Conservation (phyloP, 208 protist genomes). For the Strigomonas culicis region DNA sequence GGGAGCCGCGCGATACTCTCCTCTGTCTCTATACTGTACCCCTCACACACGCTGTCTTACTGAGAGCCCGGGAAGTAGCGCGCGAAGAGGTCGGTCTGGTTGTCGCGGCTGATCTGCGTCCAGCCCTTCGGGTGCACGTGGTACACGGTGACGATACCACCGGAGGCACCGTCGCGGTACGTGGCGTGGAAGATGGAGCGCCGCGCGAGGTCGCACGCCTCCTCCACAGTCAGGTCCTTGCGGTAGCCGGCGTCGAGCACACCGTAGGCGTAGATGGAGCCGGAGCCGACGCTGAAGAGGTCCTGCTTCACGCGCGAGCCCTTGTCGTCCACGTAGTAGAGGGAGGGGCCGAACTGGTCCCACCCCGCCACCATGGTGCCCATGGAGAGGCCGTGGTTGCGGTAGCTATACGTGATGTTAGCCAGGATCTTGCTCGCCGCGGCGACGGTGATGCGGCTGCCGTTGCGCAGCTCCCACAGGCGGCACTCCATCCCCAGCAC, state of each 20-base stretch:
- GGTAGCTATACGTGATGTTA: slow-evolving; percentile 99
- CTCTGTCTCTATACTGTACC: neutral
- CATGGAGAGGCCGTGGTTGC: slow-evolving; percentile 97
- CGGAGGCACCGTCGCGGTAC: slow-evolving; percentile 98
- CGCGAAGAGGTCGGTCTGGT: slow-evolving; percentile 87
- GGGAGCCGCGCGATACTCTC: too few species aligned
- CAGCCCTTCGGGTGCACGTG: slow-evolving; percentile 94
- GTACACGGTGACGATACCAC: slow-evolving; percentile 97
- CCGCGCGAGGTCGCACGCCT: slow-evolving; percentile 97
- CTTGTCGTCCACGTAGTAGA: slow-evolving; percentile 99
- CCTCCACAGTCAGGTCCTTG: slow-evolving; percentile 94
- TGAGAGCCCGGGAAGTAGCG: slow-evolving; percentile 49
- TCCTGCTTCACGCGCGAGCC: slow-evolving; percentile 98
- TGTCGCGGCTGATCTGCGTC: slow-evolving; percentile 93
- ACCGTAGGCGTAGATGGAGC: slow-evolving; percentile 99
- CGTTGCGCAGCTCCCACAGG: slow-evolving; percentile 94
- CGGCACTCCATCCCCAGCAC: slow-evolving; percentile 95
- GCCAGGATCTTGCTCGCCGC: slow-evolving; percentile 99
- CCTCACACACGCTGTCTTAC: neutral
- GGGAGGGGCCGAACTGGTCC: slow-evolving; percentile 96
- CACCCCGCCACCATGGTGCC: slow-evolving; percentile 98
- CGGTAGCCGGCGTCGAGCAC: slow-evolving; percentile 97
- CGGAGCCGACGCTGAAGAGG: slow-evolving; percentile 98
- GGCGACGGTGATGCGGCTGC: slow-evolving; percentile 96
- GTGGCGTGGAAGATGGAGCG: slow-evolving; percentile 99